A percentile compares a stretch with the other conserved stretches of the same genome.
These are phyloP conservation scores for Hypericum perforatum DNA, from an alignment of 345 rosid genomes.

Conservation along the genomic window DNA sequence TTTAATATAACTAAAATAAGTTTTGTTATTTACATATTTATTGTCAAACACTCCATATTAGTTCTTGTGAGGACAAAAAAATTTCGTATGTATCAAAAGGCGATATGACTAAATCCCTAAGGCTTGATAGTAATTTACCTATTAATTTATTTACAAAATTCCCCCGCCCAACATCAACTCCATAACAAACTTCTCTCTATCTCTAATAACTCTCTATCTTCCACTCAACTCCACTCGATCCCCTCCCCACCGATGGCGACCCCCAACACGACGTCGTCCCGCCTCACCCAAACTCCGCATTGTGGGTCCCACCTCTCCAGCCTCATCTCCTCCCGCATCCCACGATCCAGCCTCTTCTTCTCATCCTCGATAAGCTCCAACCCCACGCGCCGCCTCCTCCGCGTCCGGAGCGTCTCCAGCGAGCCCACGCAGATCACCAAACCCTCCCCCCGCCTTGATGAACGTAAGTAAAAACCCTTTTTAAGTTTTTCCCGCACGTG, in stretches of 20 bases:
- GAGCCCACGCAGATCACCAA: slow-evolving; percentile 9
- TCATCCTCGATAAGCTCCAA: slow-evolving; percentile 8
- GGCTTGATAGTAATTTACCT: no score
- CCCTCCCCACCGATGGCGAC: slow-evolving; percentile 16
- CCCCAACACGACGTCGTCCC: not conserved
- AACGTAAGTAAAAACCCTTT: not conserved
- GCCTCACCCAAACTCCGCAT: not conserved
- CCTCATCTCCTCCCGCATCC: slow-evolving; percentile 1
- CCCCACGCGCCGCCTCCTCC: slow-evolving; percentile 8
- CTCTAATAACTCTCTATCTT: not conserved
- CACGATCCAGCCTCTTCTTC: slow-evolving; percentile 12
- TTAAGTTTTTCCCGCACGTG: not conserved
- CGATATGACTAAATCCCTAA: no score
- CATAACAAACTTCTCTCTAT: slow-evolving; percentile 16
- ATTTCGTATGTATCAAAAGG: no score
- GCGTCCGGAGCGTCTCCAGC: slow-evolving; percentile 16
- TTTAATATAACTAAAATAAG: no score
- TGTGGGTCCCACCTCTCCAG: slow-evolving; percentile 2
- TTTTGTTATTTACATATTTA: no score
- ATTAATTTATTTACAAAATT: slow-evolving; percentile 9
- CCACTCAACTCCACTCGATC: slow-evolving; percentile 17
- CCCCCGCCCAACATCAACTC: slow-evolving; percentile 75
- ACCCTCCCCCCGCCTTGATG: not conserved
- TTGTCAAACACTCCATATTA: no score
- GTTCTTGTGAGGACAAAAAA: no score